A percentile compares a stretch with the other conserved stretches of the same genome.
These are phyloP conservation scores for Ustilago nuda DNA, from an alignment of 1,284 basidiomycete species.

Conservation along the genomic window DNA sequence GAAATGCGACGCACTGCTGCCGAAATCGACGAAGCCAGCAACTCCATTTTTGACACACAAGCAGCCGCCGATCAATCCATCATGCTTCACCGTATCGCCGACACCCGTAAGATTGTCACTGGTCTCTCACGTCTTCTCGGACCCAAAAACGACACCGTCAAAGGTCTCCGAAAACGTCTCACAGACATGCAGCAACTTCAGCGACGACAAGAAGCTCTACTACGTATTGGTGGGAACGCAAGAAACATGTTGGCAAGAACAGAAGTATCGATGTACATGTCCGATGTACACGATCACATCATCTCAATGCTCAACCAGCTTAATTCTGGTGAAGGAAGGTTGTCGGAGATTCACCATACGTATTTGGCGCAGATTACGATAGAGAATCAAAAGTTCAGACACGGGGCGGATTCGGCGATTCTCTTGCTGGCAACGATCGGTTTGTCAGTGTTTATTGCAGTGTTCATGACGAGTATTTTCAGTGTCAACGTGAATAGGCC, in stretches of 20 bases:
- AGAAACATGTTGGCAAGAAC: constrained; percentile 37
- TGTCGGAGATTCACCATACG: constrained; percentile 86
- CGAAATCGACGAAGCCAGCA: constrained; percentile 51
- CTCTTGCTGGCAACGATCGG: constrained; percentile 75
- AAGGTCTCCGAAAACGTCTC: constrained; percentile 81
- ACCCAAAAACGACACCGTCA: constrained; percentile 84
- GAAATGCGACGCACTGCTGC: constrained; percentile 54
- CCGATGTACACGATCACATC: constrained; percentile 95
- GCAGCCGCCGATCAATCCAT: constrained; percentile 67
- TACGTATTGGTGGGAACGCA: constrained; percentile 44
- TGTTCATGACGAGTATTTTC: constrained; percentile 55
- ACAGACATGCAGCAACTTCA: constrained; percentile 69
- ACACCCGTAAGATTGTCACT: constrained; percentile 83
- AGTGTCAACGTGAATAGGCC: constrained; percentile 74
- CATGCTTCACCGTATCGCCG: constrained; percentile 80
- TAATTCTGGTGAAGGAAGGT: constrained; percentile 86
- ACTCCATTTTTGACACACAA: constrained; percentile 53
- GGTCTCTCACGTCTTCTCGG: constrained; percentile 81
- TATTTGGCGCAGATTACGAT: constrained; percentile 83
- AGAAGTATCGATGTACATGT: constrained; percentile 79
- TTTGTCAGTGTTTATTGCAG: constrained; percentile 74
- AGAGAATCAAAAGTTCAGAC: constrained; percentile 71
- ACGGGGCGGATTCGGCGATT: constrained; percentile 47
- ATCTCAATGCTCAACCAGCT: constrained; percentile 86
- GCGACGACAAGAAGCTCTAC: constrained; percentile 35